Evolutionary conservation across 768 basidiomycete genomes (phyloP), one percentile per base, ranked within the genome.

Genomic region (Trametes meyenii): DNA sequence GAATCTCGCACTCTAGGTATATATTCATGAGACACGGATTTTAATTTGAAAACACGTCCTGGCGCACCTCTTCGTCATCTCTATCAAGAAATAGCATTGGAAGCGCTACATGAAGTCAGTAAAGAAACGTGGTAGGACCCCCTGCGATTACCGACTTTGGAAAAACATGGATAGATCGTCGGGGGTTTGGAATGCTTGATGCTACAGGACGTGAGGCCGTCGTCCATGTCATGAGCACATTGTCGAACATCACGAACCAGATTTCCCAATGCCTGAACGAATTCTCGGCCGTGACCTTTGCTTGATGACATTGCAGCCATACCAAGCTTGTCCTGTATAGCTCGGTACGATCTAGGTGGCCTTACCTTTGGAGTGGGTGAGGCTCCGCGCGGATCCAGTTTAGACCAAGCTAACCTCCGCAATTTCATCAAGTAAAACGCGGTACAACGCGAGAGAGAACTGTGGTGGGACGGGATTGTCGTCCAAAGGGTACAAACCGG

Each of bases 371-470:
- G 21, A n/a, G 35, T 7, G 10, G 23, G 12, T 43, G 53, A 26
- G 49, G 29, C 23, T 24, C 4, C 19, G 23, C 16, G 10, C 7
- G 21, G 12, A 2, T 5, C 1, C n/a, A 45, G 14, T 39, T 23
- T 14, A 16, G 4, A 50, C 12, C 11, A 16, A 48, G 35, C 68
- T 24, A 12, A 83, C 92, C 81, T 94, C 92, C 14, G 86, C 79
- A 3, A 88, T 78, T 73, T 94, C 90, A 56, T 82, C 79, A 56
- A 94, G 74, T 35, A 94, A 76, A 55, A 88, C 74, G 17, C 89
- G 85, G 60, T 87, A 83, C 14, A 90, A 69, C 66, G 87, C 84
- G 19, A 91, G 75, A 14, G 83, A 70, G 68, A 89, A 92, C 7
- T 73, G 64, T 21, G 82, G 70, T 1, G 89, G 84, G 11, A 90